A percentile compares a stretch with the other conserved stretches of the same genome.
Conservation (phyloP, 805 yeast species). For the Candida pseudoglaebosa region DNA sequence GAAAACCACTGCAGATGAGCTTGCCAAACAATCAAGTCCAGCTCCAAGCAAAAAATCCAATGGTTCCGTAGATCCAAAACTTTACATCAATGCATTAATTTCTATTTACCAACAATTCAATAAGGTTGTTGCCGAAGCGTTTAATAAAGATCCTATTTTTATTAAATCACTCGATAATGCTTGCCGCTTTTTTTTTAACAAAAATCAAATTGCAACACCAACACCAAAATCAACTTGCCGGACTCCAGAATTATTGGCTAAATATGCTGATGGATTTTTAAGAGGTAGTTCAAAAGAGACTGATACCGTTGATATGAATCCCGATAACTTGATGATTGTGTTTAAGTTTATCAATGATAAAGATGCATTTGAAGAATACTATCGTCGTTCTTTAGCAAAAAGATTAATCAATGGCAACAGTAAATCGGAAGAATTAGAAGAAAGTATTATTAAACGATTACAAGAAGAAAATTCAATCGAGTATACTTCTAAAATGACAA, state of each 20-base stretch:
- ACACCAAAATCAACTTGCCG: conserved; percentile 57
- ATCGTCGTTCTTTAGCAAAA: conserved; percentile 83
- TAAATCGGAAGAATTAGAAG: conserved; percentile 81
- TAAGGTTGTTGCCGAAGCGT: conserved; percentile 59
- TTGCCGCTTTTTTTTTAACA: conserved; percentile 78
- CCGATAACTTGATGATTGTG: conserved; percentile 80
- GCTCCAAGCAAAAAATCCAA: conserved; percentile 12
- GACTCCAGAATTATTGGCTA: conserved; percentile 90
- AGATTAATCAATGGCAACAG: conserved; percentile 86
- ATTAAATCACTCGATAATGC: conserved; percentile 88
- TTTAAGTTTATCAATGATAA: conserved; percentile 89
- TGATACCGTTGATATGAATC: conserved; percentile 69
- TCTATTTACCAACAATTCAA: conserved; percentile 65
- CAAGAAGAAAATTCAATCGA: conserved; percentile 89
- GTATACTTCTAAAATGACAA: conserved; percentile 88
- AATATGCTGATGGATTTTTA: conserved; percentile 79
- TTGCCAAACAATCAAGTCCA: conserved; percentile 10
- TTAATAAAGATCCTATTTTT: conserved; percentile 71
- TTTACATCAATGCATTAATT: conserved; percentile 74
- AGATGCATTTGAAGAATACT: conserved; percentile 91
- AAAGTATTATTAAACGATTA: conserved; percentile 74
- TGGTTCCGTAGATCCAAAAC: conserved; percentile 61
- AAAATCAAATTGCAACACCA: conserved; percentile 74
- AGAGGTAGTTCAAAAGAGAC: conserved; percentile 69
- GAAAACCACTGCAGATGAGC: conserved; percentile 29